Base-by-base conservation (phyloP, 2,329 filamentous ascomycete species). In the Epichloe sp. region DNA sequence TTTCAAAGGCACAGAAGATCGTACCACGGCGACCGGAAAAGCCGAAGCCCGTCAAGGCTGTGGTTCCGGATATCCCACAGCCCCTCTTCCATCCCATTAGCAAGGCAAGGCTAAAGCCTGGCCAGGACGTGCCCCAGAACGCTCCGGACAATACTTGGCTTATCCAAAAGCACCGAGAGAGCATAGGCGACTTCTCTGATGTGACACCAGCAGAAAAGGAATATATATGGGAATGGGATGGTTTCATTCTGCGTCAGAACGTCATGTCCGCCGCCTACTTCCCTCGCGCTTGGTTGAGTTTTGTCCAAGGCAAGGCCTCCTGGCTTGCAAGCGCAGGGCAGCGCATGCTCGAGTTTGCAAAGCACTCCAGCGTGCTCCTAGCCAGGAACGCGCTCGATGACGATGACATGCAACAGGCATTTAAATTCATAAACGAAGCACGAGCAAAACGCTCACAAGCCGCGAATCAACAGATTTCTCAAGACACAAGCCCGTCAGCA, bases 201-300 rank as follows among this genome's bases (percentile, higher is more conserved):
- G 70, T 81, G 26, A 72, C 72, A 12, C 60, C 66, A 3, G 65
- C 70, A 15, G 78, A 82, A 58, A 78, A 76, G 60, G 77, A 80
- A 54, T 81, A 76, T 52, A 76, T 81, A 51, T 69, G 71, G 56
- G 73, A 76, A 55, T 82, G 78, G 78, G 77, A 80, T 53, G 68
- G 71, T 1, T 79, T 75, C 56, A 72, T 79, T 45, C 69, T 77
- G 8, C 66, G 66, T 44, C 70, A 75, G 56, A 73, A 70, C 50
- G 63, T 80, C 45, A 75, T 73, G 5, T 74, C 76, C 4, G 70
- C 71, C 34, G 71, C 72, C 3, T 78, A 76, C 57, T 67, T 81
- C 12, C 70, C 76, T 11, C 69, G 70, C 3, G 68, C 72, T 17
- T 78, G 79, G 66, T 59, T 77, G 42, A 68, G 65, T 23, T 82